Conservation (phyloP, 2,329 filamentous ascomycete genomes). For the Aspergillus fischeri region DNA sequence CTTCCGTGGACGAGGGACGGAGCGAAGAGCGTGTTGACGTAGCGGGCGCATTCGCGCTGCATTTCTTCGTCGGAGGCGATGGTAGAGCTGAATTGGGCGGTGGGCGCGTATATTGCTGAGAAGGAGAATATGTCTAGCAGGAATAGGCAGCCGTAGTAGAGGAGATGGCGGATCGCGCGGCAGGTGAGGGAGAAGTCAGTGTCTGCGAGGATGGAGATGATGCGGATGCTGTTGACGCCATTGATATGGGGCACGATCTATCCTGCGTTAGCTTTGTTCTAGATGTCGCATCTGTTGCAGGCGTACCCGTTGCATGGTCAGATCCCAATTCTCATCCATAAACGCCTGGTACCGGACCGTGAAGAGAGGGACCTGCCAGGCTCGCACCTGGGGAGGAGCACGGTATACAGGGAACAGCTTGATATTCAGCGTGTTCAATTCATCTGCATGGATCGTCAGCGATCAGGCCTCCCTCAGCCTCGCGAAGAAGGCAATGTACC, state of each 20-base stretch:
- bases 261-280: background rate
- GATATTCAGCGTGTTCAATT: conserved; percentile 92
- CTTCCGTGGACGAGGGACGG: conserved; percentile 16
- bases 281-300: background rate
- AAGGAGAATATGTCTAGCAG: conserved; percentile 96
- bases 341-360: conserved; percentile 54
- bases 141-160: conserved; percentile 88
- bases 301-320: conserved; percentile 48
- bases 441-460: conserved; percentile 53
- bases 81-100: conserved; percentile 65
- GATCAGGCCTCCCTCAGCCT: conserved; percentile 4
- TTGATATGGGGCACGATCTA: conserved; percentile 81
- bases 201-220: conserved; percentile 79
- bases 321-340: conserved; percentile 53
- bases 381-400: conserved; percentile 70
- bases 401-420: conserved; percentile 85
- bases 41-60: conserved; percentile 82
- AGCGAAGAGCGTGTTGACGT: conserved; percentile 61
- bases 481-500: conserved; percentile 48
- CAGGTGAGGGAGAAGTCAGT: conserved; percentile 83
- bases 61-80: conserved; percentile 74
- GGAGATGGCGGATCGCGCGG: conserved; percentile 78
- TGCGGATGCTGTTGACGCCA: conserved; percentile 82
- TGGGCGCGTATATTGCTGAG: conserved; percentile 81
- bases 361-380: conserved; percentile 86